Evolutionary conservation across 306 rosid species (phyloP).

Genomic region (Lathyrus sativus): DNA sequence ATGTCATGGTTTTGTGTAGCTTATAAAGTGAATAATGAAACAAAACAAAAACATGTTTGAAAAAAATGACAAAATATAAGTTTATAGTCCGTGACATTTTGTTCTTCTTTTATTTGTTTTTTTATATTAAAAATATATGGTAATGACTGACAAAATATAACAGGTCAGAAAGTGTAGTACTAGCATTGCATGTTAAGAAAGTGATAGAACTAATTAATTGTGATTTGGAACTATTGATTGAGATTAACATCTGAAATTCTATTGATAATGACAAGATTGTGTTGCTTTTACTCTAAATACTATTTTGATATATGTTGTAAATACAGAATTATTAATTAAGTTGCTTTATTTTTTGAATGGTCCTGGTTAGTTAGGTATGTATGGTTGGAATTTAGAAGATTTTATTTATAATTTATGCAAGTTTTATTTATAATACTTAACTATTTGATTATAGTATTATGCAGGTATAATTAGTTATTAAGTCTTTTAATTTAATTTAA

Average conservation of each 20-base stretch:
- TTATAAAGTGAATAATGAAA: slow-evolving; percentile 26
- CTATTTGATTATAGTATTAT: too few relatives aligned
- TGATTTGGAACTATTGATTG: slow-evolving; percentile 27
- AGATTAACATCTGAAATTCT: slow-evolving; percentile 39
- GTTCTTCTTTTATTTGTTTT: slow-evolving; percentile 30
- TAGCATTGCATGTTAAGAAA: neutral
- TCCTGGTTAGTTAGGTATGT: slow-evolving; percentile 10
- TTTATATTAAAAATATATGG: slow-evolving; percentile 23
- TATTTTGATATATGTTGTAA: neutral
- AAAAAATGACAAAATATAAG: slow-evolving; percentile 55
- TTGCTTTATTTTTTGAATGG: slow-evolving; percentile 23
- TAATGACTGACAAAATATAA: slow-evolving; percentile 28
- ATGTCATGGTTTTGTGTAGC: slow-evolving; percentile 34
- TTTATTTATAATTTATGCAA: neutral
- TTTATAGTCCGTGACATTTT: slow-evolving; percentile 70
- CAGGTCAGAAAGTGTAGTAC: slow-evolving; percentile 16
- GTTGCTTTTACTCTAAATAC: slow-evolving; percentile 21
- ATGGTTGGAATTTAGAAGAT: neutral
- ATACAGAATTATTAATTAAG: slow-evolving; percentile 30
- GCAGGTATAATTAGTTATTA: too few relatives aligned
- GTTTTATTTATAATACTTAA: too few relatives aligned
- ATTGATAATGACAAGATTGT: slow-evolving; percentile 22
- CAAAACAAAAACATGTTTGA: slow-evolving; percentile 45
- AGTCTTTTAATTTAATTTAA: too few relatives aligned
- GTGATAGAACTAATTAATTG: neutral